phyloP scores from a whole-genome alignment of 768 basidiomycete genomes.

The Suillus alpinus region DNA sequence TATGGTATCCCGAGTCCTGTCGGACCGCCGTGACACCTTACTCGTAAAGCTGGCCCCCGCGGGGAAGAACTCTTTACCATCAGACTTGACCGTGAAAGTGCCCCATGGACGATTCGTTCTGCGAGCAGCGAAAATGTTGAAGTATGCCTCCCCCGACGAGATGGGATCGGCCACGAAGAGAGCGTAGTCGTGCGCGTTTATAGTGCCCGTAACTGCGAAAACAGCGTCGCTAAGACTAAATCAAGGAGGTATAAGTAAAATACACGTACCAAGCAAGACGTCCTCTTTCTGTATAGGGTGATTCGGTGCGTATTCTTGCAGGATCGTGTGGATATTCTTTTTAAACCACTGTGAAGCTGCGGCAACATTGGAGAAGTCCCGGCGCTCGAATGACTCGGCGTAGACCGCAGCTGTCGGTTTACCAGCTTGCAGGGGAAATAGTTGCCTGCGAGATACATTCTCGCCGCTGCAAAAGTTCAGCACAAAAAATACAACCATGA shows the following conservation, averaged over 20 bases:
- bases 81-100: slow-evolving; percentile 60
- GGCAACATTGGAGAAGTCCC: slow-evolving; percentile 59
- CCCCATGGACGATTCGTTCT: slow-evolving; percentile 68
- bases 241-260: background rate
- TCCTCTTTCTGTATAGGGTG: slow-evolving; percentile 59
- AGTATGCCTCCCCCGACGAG: slow-evolving; percentile 61
- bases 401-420: slow-evolving; percentile 67
- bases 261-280: slow-evolving; percentile 43
- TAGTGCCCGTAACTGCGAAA: slow-evolving; percentile 60
- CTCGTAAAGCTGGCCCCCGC: slow-evolving; percentile 36
- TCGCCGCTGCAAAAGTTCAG: slow-evolving; percentile 34
- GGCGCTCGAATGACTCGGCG: slow-evolving; percentile 68
- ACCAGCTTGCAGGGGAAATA: slow-evolving; percentile 59
- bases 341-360: slow-evolving; percentile 74
- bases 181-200: slow-evolving; percentile 70
- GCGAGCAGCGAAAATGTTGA: slow-evolving; percentile 60
- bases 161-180: slow-evolving; percentile 73
- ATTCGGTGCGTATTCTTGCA: slow-evolving; percentile 47
- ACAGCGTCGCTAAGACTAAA: background rate
- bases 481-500: background rate
- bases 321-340: slow-evolving; percentile 60
- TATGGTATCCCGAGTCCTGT: slow-evolving; percentile 50
- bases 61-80: slow-evolving; percentile 36
- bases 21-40: slow-evolving; percentile 50
- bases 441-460: slow-evolving; percentile 49